Percentiles rank a stretch among this genome's conserved stretches.
phyloP scores from a whole-genome alignment of 2,329 filamentous ascomycete species.

The Fusarium citri region DNA sequence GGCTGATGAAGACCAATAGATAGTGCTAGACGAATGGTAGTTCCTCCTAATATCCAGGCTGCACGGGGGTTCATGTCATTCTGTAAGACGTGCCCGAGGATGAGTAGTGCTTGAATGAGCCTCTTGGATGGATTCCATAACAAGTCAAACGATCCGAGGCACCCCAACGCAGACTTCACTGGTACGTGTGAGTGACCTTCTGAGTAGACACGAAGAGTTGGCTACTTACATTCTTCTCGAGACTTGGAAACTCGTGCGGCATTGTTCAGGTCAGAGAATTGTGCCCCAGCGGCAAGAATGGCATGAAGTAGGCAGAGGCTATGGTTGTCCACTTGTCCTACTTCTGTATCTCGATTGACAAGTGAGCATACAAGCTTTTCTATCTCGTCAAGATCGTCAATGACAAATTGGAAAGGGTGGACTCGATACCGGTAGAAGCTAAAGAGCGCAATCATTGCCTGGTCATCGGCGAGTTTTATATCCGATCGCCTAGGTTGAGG shows the following conservation, averaged over 20 bases:
- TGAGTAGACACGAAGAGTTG: rapidly evolving
- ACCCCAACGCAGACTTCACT: constrained; percentile 23
- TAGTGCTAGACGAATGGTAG: constrained; percentile 29
- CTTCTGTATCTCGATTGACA: neutral
- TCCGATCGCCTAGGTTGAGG: neutral
- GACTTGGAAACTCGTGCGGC: constrained; percentile 5
- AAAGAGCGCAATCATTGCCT: constrained; percentile 32
- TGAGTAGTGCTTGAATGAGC: constrained; percentile 28
- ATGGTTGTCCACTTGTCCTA: neutral
- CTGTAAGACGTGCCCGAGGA: constrained; percentile 35
- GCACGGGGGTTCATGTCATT: constrained; percentile 38
- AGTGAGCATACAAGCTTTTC: constrained; percentile 32
- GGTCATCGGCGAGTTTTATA: constrained; percentile 1
- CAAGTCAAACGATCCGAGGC: constrained; percentile 17
- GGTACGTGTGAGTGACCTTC: rapidly evolving
- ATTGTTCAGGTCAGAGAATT: constrained; percentile 29
- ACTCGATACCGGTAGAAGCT: constrained; percentile 27
- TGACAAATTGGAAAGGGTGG: constrained; percentile 24
- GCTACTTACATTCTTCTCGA: constrained; percentile 13
- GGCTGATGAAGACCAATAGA: constrained; percentile 31
- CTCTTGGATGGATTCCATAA: constrained; percentile 30
- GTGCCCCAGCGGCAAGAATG: constrained; percentile 36
- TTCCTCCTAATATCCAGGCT: constrained; percentile 35
- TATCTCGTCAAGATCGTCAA: constrained; percentile 21
- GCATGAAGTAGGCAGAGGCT: constrained; percentile 33